Evolutionary conservation across 1,139 yeast species (phyloP).

Genomic region (Pichia sp.): DNA sequence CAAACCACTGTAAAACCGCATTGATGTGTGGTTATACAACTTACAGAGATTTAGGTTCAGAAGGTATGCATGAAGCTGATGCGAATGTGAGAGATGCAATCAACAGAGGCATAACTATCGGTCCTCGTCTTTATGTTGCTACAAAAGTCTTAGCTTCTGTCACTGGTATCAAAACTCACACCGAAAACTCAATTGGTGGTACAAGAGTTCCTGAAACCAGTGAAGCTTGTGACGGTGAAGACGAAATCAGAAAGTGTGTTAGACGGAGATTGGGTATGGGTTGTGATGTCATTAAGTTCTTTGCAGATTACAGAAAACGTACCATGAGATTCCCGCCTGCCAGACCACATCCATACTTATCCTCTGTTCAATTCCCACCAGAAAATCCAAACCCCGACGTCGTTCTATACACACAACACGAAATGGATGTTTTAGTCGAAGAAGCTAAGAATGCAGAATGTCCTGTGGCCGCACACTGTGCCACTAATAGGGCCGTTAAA

Average conservation of each 20-base stretch:
- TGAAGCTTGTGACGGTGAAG: conserved; percentile 30
- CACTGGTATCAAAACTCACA: conserved; percentile 24
- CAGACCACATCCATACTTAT: conserved; percentile 27
- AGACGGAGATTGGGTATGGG: conserved; percentile 28
- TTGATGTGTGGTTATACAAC: conserved; percentile 29
- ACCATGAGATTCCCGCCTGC: conserved; percentile 29
- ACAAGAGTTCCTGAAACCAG: conserved; percentile 23
- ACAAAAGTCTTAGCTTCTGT: conserved; percentile 27
- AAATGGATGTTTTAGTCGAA: conserved; percentile 27
- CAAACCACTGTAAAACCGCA: conserved; percentile 27
- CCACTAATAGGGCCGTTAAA: conserved; percentile 24
- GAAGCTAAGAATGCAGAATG: conserved; percentile 28
- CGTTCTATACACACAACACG: conserved; percentile 27
- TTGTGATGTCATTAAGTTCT: conserved; percentile 29
- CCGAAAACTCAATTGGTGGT: conserved; percentile 28
- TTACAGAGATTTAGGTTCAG: conserved; percentile 29
- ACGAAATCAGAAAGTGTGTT: conserved; percentile 27
- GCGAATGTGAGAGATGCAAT: conserved; percentile 29
- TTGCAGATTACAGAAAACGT: conserved; percentile 28
- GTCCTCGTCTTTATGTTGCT: conserved; percentile 29
- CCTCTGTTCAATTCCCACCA: conserved; percentile 29
- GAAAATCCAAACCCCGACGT: conserved; percentile 29
- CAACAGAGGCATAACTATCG: conserved; percentile 27
- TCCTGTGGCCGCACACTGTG: conserved; percentile 31
- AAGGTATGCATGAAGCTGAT: conserved; percentile 30